Evolutionary conservation across 805 yeast genomes (phyloP).

Genomic region (Metschnikowia lochheadii): DNA sequence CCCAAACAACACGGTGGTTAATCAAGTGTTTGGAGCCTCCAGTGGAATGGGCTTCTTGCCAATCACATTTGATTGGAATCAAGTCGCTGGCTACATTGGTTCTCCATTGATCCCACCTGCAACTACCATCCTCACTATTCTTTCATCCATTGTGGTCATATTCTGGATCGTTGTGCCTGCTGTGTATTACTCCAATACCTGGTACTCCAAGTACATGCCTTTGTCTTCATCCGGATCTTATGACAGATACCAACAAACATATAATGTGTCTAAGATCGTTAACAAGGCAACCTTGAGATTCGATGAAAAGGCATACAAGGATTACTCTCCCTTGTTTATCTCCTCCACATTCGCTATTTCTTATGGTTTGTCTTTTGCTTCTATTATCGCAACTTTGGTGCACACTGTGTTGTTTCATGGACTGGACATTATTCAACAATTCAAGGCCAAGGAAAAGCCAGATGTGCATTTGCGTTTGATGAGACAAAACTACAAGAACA

Average conservation of each 20-base stretch:
- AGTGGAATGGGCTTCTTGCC: conserved; percentile 66
- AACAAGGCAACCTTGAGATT: conserved; percentile 37
- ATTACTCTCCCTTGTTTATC: conserved; percentile 61
- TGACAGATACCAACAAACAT: conserved; percentile 48
- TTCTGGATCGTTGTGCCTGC: conserved; percentile 54
- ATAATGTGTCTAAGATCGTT: conserved; percentile 49
- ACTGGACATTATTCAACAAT: conserved; percentile 39
- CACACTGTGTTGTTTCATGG: conserved; percentile 59
- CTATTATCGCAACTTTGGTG: conserved; percentile 56
- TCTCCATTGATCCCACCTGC: conserved; percentile 66
- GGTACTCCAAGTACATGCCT: conserved; percentile 60
- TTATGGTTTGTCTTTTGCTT: conserved; percentile 56
- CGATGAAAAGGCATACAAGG: conserved; percentile 44
- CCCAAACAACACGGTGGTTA: conserved; percentile 56
- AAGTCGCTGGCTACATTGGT: conserved; percentile 51
- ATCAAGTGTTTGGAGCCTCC: conserved; percentile 59
- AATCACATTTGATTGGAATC: conserved; percentile 66
- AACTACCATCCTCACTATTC: conserved; percentile 43
- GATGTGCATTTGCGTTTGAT: conserved; percentile 54
- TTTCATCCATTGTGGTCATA: conserved; percentile 28
- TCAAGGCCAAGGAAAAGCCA: conserved; percentile 26
- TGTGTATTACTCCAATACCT: conserved; percentile 50
- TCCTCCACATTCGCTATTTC: conserved; percentile 56
- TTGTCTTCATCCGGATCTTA: conserved; percentile 47
- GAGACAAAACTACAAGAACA: conserved; percentile 37